A percentile compares a stretch with the other conserved stretches of the same genome.
These are phyloP conservation scores for Paracamarosporium sp. DNA, from an alignment of 2,329 filamentous ascomycete genomes.

Conservation along the genomic window DNA sequence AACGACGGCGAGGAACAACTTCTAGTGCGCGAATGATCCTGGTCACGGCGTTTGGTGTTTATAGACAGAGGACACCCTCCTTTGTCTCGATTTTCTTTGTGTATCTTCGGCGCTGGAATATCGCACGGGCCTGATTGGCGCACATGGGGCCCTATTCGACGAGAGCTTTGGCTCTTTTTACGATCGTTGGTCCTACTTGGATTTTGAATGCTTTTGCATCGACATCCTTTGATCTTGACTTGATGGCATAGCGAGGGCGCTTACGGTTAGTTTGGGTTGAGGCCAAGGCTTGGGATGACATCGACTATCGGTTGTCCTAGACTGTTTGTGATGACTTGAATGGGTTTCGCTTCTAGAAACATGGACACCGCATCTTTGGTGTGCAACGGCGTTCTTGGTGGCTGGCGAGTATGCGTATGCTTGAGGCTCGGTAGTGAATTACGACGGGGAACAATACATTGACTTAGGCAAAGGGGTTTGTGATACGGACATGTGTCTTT, in stretches of 20 bases:
- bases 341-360: background rate
- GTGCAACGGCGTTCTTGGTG: background rate
- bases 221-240: background rate
- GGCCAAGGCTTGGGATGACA: background rate
- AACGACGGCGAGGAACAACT: background rate
- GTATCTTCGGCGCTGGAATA: background rate
- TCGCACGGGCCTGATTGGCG: background rate
- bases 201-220: constrained; percentile 3
- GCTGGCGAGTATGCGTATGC: background rate
- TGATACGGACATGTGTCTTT: background rate
- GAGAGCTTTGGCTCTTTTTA: constrained; percentile 5
- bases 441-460: background rate
- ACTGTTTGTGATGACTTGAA: background rate
- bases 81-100: background rate
- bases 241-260: constrained; percentile 7
- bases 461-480: background rate
- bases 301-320: background rate
- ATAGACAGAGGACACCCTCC: background rate
- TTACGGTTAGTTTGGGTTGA: background rate
- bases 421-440: background rate
- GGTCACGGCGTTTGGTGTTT: background rate
- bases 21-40: too few species aligned
- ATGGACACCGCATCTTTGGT: background rate
- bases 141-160: background rate
- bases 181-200: background rate